Percentiles rank a stretch among this genome's conserved stretches.
phyloP scores from a whole-genome alignment of 805 yeast genomes.

The Wickerhamomyces strasburgensis region DNA sequence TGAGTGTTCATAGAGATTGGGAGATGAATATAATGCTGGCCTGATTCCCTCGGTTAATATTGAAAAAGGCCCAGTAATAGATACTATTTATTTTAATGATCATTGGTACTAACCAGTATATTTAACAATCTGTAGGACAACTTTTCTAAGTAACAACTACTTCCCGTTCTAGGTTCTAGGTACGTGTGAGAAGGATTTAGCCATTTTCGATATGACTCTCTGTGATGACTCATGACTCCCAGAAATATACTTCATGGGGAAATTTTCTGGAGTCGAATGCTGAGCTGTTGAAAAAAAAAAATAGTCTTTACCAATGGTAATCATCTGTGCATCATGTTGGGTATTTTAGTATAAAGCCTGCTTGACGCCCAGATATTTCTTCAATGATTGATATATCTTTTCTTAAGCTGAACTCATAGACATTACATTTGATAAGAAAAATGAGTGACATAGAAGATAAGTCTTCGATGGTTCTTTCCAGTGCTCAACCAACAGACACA shows the following conservation, averaged over 20 bases:
- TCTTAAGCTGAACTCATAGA: neutral
- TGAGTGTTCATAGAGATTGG: constrained; percentile 76
- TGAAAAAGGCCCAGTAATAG: too few species aligned
- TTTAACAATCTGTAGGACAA: too few species aligned
- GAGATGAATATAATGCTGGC: constrained; percentile 74
- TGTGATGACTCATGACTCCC: constrained; percentile 14
- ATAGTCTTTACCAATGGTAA: too few species aligned
- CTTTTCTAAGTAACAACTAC: too few species aligned
- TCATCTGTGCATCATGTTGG: too few species aligned
- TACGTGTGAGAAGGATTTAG: too few species aligned
- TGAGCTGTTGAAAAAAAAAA: neutral
- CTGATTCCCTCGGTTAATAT: too few species aligned
- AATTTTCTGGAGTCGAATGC: constrained; percentile 6
- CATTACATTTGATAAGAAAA: neutral
- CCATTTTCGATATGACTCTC: neutral
- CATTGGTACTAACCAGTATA: too few species aligned
- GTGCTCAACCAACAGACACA: constrained; percentile 4
- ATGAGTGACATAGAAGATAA: constrained; percentile 14
- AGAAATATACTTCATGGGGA: constrained; percentile 6
- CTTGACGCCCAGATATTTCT: too few species aligned
- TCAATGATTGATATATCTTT: neutral
- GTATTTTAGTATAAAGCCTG: too few species aligned
- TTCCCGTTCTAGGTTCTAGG: too few species aligned
- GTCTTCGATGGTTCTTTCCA: constrained; percentile 6
- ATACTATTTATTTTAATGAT: too few species aligned